Evolutionary conservation across 1,139 yeast species (phyloP), one percentile per base, ranked within the genome.

Genomic region (Diutina catenulata): DNA sequence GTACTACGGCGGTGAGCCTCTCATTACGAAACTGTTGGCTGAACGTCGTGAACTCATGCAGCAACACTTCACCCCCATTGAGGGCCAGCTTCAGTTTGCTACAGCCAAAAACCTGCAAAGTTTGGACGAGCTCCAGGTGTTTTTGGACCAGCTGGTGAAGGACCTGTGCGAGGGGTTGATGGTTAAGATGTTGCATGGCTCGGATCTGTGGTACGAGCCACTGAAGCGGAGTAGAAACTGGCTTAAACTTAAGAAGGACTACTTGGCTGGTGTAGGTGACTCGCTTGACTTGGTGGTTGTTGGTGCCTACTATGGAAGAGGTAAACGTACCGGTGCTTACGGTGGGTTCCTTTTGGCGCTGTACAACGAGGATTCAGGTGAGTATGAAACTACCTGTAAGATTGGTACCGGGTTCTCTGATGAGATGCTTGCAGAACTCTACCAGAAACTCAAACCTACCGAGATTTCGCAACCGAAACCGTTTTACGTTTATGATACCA

Each of bases 341-440:
- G 99, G 99, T 39, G 98, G 97, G 3, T 91, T 86, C 52, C 59
- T 91, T 28, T 64, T 93, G 40, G 98, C 95, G 0, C 79, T 93
- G 29, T 88, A 86, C 55, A 88, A 91, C 51, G 76, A 76, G 39
- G 95, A 88, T 44, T 73, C 86, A 0, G 97, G 94, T 18, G 96
- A 87, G 49, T 86, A 75, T 52, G 98, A 91, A 55, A 83, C 96
- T 0, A 81, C 94, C 33, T 91, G 98, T 61, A 91, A 93, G 56
- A 88, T 93, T 40, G 98, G 98, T 33, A 93, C 99, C 1, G 99
- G 99, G 0, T 91, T 91, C 54, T 76, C 88, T 28, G 99, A 91
- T 46, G 96, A 83, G 45, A 73, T 78, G 50, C 65, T 91, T 42
- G 72, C 73, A 26, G 59, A 60, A 31, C 57, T 91, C 28, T 69